phyloP scores from a whole-genome alignment of 805 yeast genomes.

The Metschnikowia lunata region DNA sequence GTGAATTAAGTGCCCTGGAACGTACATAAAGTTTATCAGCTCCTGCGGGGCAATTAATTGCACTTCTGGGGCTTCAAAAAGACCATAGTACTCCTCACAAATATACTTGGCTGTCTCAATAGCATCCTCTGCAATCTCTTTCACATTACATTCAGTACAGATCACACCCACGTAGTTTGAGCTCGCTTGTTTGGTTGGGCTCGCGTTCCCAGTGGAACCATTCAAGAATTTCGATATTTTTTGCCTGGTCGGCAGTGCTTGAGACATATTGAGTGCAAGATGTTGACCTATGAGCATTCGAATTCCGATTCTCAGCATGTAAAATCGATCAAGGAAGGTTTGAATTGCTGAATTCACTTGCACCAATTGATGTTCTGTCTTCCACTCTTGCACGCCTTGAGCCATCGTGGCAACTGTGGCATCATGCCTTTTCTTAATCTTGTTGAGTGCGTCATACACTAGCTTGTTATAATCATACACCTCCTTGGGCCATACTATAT shows the following conservation, averaged over 20 bases:
- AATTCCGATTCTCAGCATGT: slow-evolving; percentile 88
- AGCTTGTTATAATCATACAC: slow-evolving; percentile 64
- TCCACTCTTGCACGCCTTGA: slow-evolving; percentile 91
- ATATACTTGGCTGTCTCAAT: slow-evolving; percentile 86
- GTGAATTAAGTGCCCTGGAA: slow-evolving; percentile 88
- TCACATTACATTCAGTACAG: slow-evolving; percentile 77
- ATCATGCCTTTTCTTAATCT: slow-evolving; percentile 80
- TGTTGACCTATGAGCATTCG: slow-evolving; percentile 95
- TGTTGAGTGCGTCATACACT: slow-evolving; percentile 62
- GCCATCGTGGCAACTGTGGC: slow-evolving; percentile 92
- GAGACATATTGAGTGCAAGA: slow-evolving; percentile 72
- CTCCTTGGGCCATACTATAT: slow-evolving; percentile 66
- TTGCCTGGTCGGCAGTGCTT: slow-evolving; percentile 41
- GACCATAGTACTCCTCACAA: slow-evolving; percentile 86
- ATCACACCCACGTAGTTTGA: slow-evolving; percentile 84
- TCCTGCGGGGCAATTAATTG: slow-evolving; percentile 72
- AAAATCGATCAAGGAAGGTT: slow-evolving; percentile 77
- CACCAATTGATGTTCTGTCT: slow-evolving; percentile 44
- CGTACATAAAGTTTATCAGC: slow-evolving; percentile 76
- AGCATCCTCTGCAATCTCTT: slow-evolving; percentile 81
- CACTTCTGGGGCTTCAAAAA: slow-evolving; percentile 82
- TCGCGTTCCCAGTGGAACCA: slow-evolving; percentile 22
- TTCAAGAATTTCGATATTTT: slow-evolving; percentile 33
- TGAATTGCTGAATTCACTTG: slow-evolving; percentile 70
- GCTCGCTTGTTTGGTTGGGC: slow-evolving; percentile 11